phyloP scores from a whole-genome alignment of 1,284 basidiomycete species.

The Marasmius sp. region DNA sequence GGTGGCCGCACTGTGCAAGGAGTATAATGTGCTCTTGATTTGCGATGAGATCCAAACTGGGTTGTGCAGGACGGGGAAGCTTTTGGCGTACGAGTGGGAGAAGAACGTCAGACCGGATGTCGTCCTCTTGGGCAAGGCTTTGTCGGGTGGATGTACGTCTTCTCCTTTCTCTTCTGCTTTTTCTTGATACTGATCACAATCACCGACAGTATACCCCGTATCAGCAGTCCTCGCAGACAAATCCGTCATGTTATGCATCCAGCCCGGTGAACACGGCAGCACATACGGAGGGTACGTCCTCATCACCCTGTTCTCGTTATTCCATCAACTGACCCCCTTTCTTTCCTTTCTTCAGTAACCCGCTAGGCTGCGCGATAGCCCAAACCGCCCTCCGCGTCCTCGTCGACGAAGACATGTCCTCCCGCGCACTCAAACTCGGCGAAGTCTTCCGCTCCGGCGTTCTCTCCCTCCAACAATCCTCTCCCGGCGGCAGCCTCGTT shows the following conservation, averaged over 20 bases:
- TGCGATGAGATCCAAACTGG: slow-evolving; percentile 98
- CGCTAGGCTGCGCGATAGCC: slow-evolving; percentile 92
- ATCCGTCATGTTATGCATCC: slow-evolving; percentile 92
- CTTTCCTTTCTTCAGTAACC: slow-evolving; percentile 61
- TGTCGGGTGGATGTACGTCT: slow-evolving; percentile 82
- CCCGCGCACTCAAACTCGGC: slow-evolving; percentile 79
- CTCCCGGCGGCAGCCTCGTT: slow-evolving; percentile 52
- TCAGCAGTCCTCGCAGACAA: slow-evolving; percentile 90
- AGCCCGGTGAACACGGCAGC: slow-evolving; percentile 97
- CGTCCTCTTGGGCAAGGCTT: slow-evolving; percentile 92
- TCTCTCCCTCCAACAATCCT: slow-evolving; percentile 50
- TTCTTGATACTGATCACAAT: neutral
- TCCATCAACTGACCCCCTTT: neutral
- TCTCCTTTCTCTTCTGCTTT: slow-evolving; percentile 4
- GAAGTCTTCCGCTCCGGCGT: slow-evolving; percentile 78
- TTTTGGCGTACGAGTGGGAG: slow-evolving; percentile 90
- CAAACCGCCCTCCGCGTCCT: slow-evolving; percentile 90
- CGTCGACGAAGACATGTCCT: slow-evolving; percentile 81
- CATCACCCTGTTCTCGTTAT: neutral
- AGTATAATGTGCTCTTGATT: slow-evolving; percentile 93
- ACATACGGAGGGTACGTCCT: slow-evolving; percentile 84
- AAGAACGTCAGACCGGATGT: slow-evolving; percentile 85
- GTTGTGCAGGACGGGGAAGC: slow-evolving; percentile 80
- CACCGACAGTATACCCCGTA: slow-evolving; percentile 83
- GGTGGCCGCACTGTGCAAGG: slow-evolving; percentile 84